phyloP scores from a whole-genome alignment of 768 basidiomycete species.

The Boletus sp. region DNA sequence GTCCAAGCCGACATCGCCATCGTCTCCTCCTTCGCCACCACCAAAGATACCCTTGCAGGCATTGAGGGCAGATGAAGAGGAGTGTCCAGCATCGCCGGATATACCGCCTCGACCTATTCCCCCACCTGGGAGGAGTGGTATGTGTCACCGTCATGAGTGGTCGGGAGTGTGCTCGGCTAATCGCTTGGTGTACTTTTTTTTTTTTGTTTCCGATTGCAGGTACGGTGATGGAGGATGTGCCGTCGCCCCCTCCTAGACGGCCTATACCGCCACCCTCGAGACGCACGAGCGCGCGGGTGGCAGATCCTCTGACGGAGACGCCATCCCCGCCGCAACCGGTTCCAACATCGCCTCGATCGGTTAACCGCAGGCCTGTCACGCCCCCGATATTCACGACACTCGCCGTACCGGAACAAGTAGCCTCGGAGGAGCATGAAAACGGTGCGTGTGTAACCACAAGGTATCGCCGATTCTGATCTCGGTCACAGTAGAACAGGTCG shows the following conservation, averaged over 20 bases:
- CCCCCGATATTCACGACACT: conserved; percentile 27
- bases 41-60: conserved; percentile 7
- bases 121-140: conserved; percentile 30
- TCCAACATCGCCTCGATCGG: conserved; percentile 16
- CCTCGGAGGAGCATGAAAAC: conserved; percentile 1
- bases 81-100: conserved; percentile 28
- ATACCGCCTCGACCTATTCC: conserved; percentile 30
- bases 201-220: conserved; percentile 8
- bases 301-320: conserved; percentile 4
- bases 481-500: not conserved
- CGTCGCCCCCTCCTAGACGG: conserved; percentile 12
- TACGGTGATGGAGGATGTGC: conserved; percentile 9
- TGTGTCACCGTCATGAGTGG: not conserved
- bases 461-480: not conserved
- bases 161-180: conserved; percentile 1
- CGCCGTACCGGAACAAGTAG: conserved; percentile 5
- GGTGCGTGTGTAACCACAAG: conserved; percentile 2
- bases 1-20: conserved; percentile 20
- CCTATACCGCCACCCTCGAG: conserved; percentile 24
- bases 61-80: conserved; percentile 21
- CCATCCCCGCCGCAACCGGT: conserved; percentile 20
- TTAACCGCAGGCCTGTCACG: conserved; percentile 12
- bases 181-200: not conserved
- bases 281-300: conserved; percentile 20
- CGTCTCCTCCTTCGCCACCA: conserved; percentile 18